These are phyloP conservation scores for Sicyos edulis DNA, from an alignment of 306 rosid genomes.

Conservation along the genomic window DNA sequence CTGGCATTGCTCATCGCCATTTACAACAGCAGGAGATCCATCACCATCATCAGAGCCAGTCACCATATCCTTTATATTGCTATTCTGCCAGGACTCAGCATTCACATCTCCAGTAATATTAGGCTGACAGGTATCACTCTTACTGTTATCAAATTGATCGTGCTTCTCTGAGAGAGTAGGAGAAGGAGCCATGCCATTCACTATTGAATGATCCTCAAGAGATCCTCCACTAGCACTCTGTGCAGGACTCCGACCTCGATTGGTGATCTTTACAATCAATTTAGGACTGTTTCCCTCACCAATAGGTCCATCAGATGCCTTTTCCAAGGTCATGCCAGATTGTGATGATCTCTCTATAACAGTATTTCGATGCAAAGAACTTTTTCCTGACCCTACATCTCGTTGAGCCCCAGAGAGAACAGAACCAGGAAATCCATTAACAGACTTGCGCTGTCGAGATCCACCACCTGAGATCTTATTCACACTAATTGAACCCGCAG, in stretches of 20 bases:
- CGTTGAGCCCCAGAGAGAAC: conserved; percentile 43
- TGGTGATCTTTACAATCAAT: conserved; percentile 61
- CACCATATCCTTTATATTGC: conserved; percentile 35
- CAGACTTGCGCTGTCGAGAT: conserved; percentile 59
- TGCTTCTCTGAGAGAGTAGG: conserved; percentile 52
- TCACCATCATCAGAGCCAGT: conserved; percentile 47
- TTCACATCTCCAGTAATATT: conserved; percentile 36
- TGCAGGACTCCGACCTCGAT: conserved; percentile 65
- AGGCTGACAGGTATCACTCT: conserved; percentile 42
- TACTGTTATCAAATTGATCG: conserved; percentile 46
- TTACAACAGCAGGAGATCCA: conserved; percentile 34
- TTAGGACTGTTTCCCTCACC: conserved; percentile 48
- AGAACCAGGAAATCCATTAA: conserved; percentile 59
- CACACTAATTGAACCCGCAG: conserved; percentile 53
- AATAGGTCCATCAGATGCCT: conserved; percentile 45
- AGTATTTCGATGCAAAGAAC: conserved; percentile 32
- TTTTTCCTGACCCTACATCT: conserved; percentile 42
- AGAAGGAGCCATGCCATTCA: conserved; percentile 51
- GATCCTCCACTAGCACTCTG: conserved; percentile 50
- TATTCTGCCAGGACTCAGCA: conserved; percentile 45
- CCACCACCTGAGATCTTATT: conserved; percentile 41
- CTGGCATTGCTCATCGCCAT: conserved; percentile 41
- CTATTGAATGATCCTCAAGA: conserved; percentile 47
- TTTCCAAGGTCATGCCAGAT: conserved; percentile 40
- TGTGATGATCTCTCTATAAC: conserved; percentile 46